These are phyloP conservation scores for Dendrostoma leiphaemia DNA, from an alignment of 2,329 filamentous ascomycete genomes.

Conservation along the genomic window DNA sequence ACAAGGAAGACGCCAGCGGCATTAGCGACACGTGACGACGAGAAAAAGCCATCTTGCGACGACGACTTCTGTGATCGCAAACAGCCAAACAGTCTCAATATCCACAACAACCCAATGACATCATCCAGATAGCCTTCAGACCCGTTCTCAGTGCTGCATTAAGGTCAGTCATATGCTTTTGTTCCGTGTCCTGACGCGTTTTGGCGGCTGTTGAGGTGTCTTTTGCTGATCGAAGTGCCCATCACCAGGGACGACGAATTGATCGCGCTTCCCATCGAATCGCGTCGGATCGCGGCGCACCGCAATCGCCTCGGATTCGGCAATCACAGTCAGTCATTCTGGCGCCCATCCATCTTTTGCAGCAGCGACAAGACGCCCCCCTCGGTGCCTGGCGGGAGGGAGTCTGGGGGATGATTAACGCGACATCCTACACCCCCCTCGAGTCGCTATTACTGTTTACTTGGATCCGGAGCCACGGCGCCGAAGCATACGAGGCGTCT, in stretches of 20 bases:
- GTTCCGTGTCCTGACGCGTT: constrained; percentile 8
- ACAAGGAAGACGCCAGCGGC: not conserved
- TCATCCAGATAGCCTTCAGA: constrained; percentile 18
- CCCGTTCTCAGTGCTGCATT: not conserved
- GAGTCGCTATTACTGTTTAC: constrained; percentile 35
- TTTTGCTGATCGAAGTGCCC: not conserved
- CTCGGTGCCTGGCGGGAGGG: constrained; percentile 32
- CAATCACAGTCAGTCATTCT: constrained; percentile 23
- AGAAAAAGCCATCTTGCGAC: constrained; percentile 17
- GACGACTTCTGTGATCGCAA: constrained; percentile 14
- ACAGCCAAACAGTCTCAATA: constrained; percentile 14
- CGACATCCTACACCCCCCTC: constrained; percentile 32
- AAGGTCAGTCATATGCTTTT: constrained; percentile 11
- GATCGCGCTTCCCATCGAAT: not conserved
- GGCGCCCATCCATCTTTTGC: constrained; percentile 35
- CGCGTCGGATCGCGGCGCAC: not conserved
- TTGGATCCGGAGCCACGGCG: constrained; percentile 27
- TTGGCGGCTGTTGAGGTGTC: not conserved
- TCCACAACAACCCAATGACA: constrained; percentile 15
- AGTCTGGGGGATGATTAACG: constrained; percentile 34
- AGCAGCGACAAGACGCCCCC: constrained; percentile 31
- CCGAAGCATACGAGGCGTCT: constrained; percentile 28
- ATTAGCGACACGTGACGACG: constrained; percentile 14
- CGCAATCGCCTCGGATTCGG: not conserved
- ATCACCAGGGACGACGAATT: not conserved